phyloP scores from a whole-genome alignment of 148 eudicot species.

The Rhododendron molle region DNA sequence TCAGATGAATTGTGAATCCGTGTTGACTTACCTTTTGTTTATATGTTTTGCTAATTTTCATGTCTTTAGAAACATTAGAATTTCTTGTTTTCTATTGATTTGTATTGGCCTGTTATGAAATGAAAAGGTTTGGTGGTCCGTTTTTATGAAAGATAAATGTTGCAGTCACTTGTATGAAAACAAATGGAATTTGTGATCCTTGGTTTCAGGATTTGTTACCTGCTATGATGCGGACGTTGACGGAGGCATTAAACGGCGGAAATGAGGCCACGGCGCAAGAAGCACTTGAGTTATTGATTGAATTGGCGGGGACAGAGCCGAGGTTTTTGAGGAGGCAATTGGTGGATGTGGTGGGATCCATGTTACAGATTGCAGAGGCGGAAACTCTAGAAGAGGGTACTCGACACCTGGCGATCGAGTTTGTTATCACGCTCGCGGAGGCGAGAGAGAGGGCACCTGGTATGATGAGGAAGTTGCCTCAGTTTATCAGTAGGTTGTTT shows the following conservation, averaged over 20 bases:
- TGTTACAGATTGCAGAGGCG: slow-evolving; percentile 90
- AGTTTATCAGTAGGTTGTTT: slow-evolving; percentile 67
- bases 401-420: slow-evolving; percentile 73
- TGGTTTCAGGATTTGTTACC: slow-evolving; percentile 67
- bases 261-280: slow-evolving; percentile 90
- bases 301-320: slow-evolving; percentile 83
- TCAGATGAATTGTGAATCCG: neutral
- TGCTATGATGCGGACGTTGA: slow-evolving; percentile 80
- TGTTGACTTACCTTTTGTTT: neutral
- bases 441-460: slow-evolving; percentile 93
- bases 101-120: neutral
- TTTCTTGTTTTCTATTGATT: neutral
- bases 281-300: slow-evolving; percentile 78
- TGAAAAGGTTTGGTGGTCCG: neutral
- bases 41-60: neutral
- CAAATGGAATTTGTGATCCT: neutral
- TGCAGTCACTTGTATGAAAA: neutral
- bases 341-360: slow-evolving; percentile 75
- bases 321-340: slow-evolving; percentile 80
- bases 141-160: neutral
- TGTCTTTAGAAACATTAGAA: neutral
- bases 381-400: slow-evolving; percentile 81
- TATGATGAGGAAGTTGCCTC: slow-evolving; percentile 93
- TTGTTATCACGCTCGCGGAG: slow-evolving; percentile 77
- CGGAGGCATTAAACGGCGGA: slow-evolving; percentile 60